Conservation (phyloP, 176 grass and related monocot genomes). For the Eremochloa ophiuroides region DNA sequence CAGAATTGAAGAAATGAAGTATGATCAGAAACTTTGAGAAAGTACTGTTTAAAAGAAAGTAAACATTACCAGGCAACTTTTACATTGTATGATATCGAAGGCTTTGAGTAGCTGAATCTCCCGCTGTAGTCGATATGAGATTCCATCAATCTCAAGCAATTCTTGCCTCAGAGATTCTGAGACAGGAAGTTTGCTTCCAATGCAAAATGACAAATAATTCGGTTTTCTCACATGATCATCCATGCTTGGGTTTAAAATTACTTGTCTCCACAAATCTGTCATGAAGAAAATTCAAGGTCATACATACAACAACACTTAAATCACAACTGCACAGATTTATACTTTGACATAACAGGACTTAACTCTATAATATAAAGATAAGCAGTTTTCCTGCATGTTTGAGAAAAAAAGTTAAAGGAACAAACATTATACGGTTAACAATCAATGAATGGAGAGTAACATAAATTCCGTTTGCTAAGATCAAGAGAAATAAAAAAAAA, state of each 20-base stretch:
- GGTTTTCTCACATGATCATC: slow-evolving; percentile 70
- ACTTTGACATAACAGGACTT: background rate
- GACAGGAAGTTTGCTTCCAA: slow-evolving; percentile 77
- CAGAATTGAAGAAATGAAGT: background rate
- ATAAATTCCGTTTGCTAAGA: slow-evolving; percentile 11
- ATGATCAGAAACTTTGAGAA: background rate
- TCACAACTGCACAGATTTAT: background rate
- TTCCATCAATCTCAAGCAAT: slow-evolving; percentile 89
- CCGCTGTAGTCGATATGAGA: slow-evolving; percentile 69
- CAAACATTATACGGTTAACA: slow-evolving; percentile 2
- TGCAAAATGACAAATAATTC: slow-evolving; percentile 69
- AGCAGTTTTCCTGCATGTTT: background rate
- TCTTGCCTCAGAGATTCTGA: slow-evolving; percentile 71
- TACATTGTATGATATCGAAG: slow-evolving; percentile 72
- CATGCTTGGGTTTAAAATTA: slow-evolving; percentile 66
- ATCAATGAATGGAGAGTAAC: slow-evolving; percentile 5
- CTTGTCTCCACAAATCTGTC: slow-evolving; percentile 75
- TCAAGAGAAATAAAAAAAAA: background rate
- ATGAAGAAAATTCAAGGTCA: slow-evolving; percentile 17
- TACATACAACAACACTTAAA: slow-evolving; percentile 2
- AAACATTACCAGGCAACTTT: slow-evolving; percentile 70
- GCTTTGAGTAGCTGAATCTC: slow-evolving; percentile 87
- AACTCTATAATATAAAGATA: background rate
- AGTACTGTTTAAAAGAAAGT: slow-evolving; percentile 9
- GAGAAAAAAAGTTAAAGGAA: background rate